Base-by-base conservation (phyloP, 768 basidiomycete genomes). In the Saitozyma sp. region DNA sequence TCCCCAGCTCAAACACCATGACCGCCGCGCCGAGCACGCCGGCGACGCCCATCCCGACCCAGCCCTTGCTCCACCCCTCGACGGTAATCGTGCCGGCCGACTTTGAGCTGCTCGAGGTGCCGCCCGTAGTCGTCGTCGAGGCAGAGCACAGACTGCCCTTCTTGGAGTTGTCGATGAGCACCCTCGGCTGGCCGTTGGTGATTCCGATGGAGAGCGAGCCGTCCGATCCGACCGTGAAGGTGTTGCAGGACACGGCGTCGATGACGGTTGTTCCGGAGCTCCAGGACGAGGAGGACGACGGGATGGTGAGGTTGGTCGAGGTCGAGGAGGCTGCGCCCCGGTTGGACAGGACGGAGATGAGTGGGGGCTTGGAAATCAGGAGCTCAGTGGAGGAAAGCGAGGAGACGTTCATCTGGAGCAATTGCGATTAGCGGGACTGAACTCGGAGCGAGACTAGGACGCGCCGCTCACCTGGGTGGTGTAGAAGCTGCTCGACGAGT, bases 321-420 rank as follows among this genome's bases (percentile, higher is more conserved):
- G 65, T 59, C 1, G 67, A 63, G 11, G 62, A 64, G 9, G 67
- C 45, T 17, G 45, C 11, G 6, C 78, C 78, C 17, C 71, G 63
- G 63, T 71, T 77, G 50, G 74, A 66, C 38, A 79, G 66, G 17
- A 79, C 58, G 6, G 74, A 69, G 60, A 79, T 50, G 17, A 79
- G 61, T 9, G 76, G 74, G 16, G 48, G 54, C 56, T 79, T 79
- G 52, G 60, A 56, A 60, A 79, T 68, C 8, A 73, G 66, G 41
- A 79, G 59, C 20, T 74, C 74, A 61, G 61, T 62, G 46, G 58
- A 59, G 9, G 70, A 62, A 9, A 66, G 62, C 13, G 63, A 49
- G 6, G 68, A 55, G 50, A 76, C 62, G 56, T 59, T 67, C 70
- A 71, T 71, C 69, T 74, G 46, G 16, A 37, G 42, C 20, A 50